Evolutionary conservation across 768 basidiomycete species (phyloP), one percentile per base, ranked within the genome.

Genomic region (Fomitopsis serialis): DNA sequence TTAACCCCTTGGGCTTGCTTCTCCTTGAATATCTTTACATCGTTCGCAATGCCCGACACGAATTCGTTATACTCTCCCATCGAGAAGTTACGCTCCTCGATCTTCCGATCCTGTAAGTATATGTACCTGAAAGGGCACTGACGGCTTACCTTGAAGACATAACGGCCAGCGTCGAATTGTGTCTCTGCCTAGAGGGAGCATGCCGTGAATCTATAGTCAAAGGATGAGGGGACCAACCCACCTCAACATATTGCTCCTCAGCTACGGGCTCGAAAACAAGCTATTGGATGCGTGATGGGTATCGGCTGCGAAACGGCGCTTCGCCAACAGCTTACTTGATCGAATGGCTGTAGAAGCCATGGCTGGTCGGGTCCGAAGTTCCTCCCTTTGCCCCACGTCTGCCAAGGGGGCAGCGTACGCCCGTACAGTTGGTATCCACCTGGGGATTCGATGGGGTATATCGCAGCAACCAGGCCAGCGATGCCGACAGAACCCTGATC

Each of bases 401-500:
- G 76, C 84, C 84, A 87, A 0, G 80, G 72, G 0, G 87, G 79
- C 7, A 87, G 66, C 0, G 86, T 81, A 23, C 85, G 72, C 0
- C 81, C 85, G 56, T 75, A 82, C 6, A 85, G 66, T 58, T 83
- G 81, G 62, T 87, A 85, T 0, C 85, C 84, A 21, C 85, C 85
- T 0, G 82, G 82, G 1, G 79, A 80, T 53, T 79, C 79, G 36
- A 83, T 74, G 0, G 83, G 82, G 58, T 85, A 85, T 36, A 85
- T 85, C 0, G 84, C 85, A 3, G 80, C 76, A 3, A 85, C 77
- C 0, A 80, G 74, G 0, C 86, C 85, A 1, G 84, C 86, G 21
- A 85, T 80, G 0, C 84, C 85, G n/a, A 87, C 74, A 0, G 85
- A 84, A 11, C 85, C 86, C 78, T 84, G 62, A n/a, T n/a, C n/a